These are phyloP conservation scores for Xylariaceae sp. DNA, from an alignment of 2,329 filamentous ascomycete species.

Conservation along the genomic window DNA sequence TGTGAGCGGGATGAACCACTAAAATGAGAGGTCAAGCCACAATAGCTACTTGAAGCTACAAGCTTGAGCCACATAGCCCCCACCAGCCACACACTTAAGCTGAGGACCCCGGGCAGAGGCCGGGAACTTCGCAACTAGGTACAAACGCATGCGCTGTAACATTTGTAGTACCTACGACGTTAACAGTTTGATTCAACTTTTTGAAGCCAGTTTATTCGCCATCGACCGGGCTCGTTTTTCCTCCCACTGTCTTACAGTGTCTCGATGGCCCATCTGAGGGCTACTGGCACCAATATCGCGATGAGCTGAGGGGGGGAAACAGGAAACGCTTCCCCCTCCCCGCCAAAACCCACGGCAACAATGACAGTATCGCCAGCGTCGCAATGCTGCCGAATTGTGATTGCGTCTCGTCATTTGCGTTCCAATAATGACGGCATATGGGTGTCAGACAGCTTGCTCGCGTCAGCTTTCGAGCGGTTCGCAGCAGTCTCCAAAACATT, in stretches of 20 bases:
- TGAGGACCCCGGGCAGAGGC: background rate
- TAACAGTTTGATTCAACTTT: background rate
- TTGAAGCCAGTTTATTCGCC: background rate
- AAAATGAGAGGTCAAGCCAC: background rate
- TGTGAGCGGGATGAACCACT: conserved; percentile 15
- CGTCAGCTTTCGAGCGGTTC: conserved; percentile 44
- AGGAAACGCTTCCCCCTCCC: background rate
- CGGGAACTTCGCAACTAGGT: background rate
- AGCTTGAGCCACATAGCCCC: background rate
- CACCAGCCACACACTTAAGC: background rate
- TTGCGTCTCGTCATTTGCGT: conserved; percentile 39
- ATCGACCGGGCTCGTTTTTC: background rate
- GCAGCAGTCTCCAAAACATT: conserved; percentile 27
- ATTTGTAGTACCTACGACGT: background rate
- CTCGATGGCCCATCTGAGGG: conserved; percentile 3
- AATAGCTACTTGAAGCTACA: background rate
- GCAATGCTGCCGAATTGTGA: conserved; percentile 45
- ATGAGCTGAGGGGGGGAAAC: conserved; percentile 6
- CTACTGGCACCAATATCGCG: conserved; percentile 2
- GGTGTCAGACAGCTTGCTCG: conserved; percentile 54
- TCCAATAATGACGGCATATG: conserved; percentile 45
- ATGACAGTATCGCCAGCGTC: conserved; percentile 44
- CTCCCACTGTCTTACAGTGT: background rate
- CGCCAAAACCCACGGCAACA: conserved; percentile 29
- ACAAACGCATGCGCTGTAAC: background rate